Conservation (phyloP, 106 monocot species). For the Triglochin maritima region DNA sequence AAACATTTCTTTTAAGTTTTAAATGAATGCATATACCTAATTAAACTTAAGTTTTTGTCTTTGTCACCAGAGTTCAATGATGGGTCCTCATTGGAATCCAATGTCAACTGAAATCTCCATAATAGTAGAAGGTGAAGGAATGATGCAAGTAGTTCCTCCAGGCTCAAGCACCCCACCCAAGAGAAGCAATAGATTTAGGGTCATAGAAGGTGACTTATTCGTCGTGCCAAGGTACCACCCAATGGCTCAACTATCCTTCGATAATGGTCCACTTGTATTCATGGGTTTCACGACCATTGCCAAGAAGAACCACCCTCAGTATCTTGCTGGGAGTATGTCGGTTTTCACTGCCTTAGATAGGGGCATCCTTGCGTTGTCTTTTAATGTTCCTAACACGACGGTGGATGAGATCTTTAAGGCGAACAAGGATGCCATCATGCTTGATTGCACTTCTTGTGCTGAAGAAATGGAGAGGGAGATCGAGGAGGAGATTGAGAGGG, state of each 20-base stretch:
- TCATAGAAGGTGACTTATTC: constrained; percentile 66
- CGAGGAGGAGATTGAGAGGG: constrained; percentile 8
- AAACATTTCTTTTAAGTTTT: no score
- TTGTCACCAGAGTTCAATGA: constrained; percentile 62
- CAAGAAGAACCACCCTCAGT: constrained; percentile 48
- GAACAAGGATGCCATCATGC: constrained; percentile 31
- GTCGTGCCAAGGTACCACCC: constrained; percentile 61
- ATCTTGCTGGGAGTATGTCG: constrained; percentile 45
- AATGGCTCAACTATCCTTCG: constrained; percentile 72
- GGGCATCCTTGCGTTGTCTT: constrained; percentile 32
- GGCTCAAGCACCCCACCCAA: constrained; percentile 4
- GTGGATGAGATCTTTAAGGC: constrained; percentile 23
- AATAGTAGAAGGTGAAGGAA: constrained; percentile 44
- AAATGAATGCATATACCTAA: not conserved
- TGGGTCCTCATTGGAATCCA: constrained; percentile 91
- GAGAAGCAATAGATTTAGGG: constrained; percentile 23
- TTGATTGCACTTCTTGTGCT: constrained; percentile 47
- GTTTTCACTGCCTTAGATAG: constrained; percentile 28
- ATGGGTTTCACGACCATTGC: constrained; percentile 46
- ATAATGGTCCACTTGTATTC: constrained; percentile 55
- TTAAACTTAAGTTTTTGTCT: not conserved
- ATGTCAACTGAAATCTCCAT: constrained; percentile 63
- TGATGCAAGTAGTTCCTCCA: constrained; percentile 58
- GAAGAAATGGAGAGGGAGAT: constrained; percentile 33
- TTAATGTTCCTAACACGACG: constrained; percentile 21